phyloP scores from a whole-genome alignment of 2,329 filamentous ascomycete species.

The Xylaria polymorpha region DNA sequence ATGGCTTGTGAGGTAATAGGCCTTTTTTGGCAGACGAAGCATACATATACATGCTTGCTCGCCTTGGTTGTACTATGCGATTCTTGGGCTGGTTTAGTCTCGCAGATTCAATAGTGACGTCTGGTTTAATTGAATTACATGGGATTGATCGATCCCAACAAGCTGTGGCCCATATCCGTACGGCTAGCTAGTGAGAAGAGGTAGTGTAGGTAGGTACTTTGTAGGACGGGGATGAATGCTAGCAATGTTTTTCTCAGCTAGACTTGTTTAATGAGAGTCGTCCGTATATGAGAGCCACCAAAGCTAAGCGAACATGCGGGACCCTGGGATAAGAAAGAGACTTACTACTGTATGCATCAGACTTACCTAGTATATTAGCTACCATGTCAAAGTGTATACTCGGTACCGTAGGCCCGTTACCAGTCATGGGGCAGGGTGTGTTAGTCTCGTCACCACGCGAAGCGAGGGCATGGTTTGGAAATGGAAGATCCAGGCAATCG shows the following conservation, averaged over 20 bases:
- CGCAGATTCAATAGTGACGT: neutral
- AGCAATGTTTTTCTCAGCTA: neutral
- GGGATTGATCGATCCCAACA: neutral
- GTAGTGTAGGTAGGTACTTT: too few species aligned
- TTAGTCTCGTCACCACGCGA: slow-evolving; percentile 4
- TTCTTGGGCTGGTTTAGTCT: neutral
- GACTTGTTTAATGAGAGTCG: neutral
- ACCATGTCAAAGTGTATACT: slow-evolving; percentile 1
- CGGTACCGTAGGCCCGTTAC: slow-evolving; percentile 7
- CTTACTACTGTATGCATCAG: neutral
- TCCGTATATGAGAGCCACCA: neutral
- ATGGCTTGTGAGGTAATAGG: neutral
- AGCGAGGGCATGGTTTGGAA: slow-evolving; percentile 2
- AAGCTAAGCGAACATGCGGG: slow-evolving; percentile 1
- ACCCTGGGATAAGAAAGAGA: neutral
- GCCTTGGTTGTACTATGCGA: neutral
- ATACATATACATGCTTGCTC: slow-evolving; percentile 1
- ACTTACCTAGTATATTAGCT: neutral
- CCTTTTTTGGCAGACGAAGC: neutral
- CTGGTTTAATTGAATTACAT: slow-evolving; percentile 5
- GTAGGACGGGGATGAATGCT: too few species aligned
- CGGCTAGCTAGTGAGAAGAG: neutral
- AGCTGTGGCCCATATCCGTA: neutral
- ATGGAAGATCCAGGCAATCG: slow-evolving; percentile 4
- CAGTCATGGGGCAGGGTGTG: slow-evolving; percentile 6